A percentile compares a stretch with the other conserved stretches of the same genome.
phyloP scores from a whole-genome alignment of 1,284 basidiomycete species.

The Termitomyces sp. region DNA sequence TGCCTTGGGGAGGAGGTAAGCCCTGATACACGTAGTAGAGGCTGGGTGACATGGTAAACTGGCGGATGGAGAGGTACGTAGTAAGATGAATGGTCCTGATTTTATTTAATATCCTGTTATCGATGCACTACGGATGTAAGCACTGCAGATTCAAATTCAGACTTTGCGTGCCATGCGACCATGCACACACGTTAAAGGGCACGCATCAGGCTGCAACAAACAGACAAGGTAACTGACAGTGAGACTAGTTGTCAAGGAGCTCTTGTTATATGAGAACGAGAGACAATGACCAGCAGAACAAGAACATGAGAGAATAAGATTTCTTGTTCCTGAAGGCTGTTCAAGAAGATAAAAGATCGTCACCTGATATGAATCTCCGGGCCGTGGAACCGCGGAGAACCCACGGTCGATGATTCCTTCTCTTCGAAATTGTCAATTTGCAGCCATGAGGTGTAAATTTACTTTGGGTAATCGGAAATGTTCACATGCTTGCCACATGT shows the following conservation, averaged over 20 bases:
- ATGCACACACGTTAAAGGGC: conserved; percentile 2
- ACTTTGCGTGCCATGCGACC: background rate
- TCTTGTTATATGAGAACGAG: background rate
- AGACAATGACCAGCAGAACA: background rate
- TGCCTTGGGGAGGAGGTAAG: conserved; percentile 2
- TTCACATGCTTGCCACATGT: no score
- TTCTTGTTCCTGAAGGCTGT: conserved; percentile 1
- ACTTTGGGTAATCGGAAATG: no score
- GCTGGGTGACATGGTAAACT: background rate
- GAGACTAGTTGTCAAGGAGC: conserved; percentile 1
- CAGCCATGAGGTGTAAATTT: no score
- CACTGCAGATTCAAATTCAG: background rate
- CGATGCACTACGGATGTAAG: background rate
- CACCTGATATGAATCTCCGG: background rate
- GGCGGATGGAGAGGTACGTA: background rate
- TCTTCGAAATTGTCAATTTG: no score
- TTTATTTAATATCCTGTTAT: conserved; percentile 2
- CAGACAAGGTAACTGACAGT: conserved; percentile 4
- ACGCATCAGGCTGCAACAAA: background rate
- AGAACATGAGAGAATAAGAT: background rate
- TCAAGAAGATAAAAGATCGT: background rate
- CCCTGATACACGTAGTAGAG: conserved; percentile 1
- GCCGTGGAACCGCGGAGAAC: background rate
- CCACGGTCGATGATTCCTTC: no score
- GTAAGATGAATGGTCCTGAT: background rate